These are phyloP conservation scores for Yarrowia bubula DNA, from an alignment of 805 yeast genomes.

Conservation along the genomic window DNA sequence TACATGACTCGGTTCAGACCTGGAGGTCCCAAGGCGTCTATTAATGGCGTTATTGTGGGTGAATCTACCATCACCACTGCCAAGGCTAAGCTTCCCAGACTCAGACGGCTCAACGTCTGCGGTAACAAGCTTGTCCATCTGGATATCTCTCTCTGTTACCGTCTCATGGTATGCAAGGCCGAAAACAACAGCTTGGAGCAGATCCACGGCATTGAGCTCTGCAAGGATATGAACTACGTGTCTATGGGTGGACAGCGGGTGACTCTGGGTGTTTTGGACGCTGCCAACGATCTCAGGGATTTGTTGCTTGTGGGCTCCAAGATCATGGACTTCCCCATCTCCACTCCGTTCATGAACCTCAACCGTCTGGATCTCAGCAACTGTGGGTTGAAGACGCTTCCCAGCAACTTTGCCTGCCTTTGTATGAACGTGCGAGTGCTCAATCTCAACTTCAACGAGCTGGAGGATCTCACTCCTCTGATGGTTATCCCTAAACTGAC, in stretches of 20 bases:
- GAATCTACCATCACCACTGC: neutral
- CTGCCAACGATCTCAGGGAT: slow-evolving; percentile 37
- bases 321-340: slow-evolving; percentile 30
- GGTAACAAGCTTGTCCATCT: slow-evolving; percentile 41
- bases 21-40: neutral
- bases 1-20: slow-evolving; percentile 20
- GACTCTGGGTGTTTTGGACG: slow-evolving; percentile 21
- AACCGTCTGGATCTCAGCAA: slow-evolving; percentile 38
- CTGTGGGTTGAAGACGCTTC: slow-evolving; percentile 33
- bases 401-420: slow-evolving; percentile 33
- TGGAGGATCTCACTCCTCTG: slow-evolving; percentile 35
- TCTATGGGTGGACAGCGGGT: slow-evolving; percentile 36
- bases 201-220: slow-evolving; percentile 39
- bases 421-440: slow-evolving; percentile 39
- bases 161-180: slow-evolving; percentile 29
- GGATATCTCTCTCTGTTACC: slow-evolving; percentile 34
- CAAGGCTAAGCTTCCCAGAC: neutral
- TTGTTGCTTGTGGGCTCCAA: slow-evolving; percentile 45
- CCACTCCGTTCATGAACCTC: slow-evolving; percentile 37
- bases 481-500: slow-evolving; percentile 35
- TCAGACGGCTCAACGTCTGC: slow-evolving; percentile 40
- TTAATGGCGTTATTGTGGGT: slow-evolving; percentile 14
- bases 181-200: slow-evolving; percentile 33
- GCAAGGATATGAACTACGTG: slow-evolving; percentile 42
- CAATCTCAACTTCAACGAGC: slow-evolving; percentile 37